Base-by-base conservation (phyloP, 2,329 filamentous ascomycete species). In the Microcyclosporella mali region DNA sequence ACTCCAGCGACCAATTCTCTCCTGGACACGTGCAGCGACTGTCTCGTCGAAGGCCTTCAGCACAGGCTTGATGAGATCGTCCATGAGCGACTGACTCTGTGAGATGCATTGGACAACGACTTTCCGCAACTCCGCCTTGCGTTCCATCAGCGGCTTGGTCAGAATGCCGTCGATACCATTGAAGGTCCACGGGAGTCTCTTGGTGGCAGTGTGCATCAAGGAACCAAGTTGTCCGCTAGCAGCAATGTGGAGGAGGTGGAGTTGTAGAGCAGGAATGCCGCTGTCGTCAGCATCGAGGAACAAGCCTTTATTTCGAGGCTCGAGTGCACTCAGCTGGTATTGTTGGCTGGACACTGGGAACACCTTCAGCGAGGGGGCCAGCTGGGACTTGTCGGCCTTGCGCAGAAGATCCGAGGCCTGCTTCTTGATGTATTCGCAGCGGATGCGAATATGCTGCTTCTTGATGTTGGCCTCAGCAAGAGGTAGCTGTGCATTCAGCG, bases 321-420 rank as follows among this genome's bases (percentile, higher is more conserved):
- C 14, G 6, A 19, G 18, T 7, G 52, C 18, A 30, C 55, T 45
- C 30, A 47, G 28, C 35, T 52, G 52, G 31, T 55, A 55, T 8
- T 47, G 39, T 7, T 31, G 33, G 40, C 51, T 55, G 7, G 50
- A 53, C 12, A 55, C 37, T 25, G 42, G 52, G 38, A 43, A 45
- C 17, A 51, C 39, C 10, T 39, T 38, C 8, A 51, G 32, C 6
- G 48, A 41, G 14, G 49, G 49, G 0, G 37, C 31, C n/a, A 33
- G 21, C 19, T 47, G 46, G 6, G 40, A 40, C 19, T 49, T 43
- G 10, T 46, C 38, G 12, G 43, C 38, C 8, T 29, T 41, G 18
- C 33, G 28, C 16, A 41, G 40, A 1, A 46, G 17, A 17, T 29
- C 33, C 2, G 25, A 10, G 12, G 37, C 7, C 10, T 25, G 25